phyloP scores from a whole-genome alignment of 371 early-diverging fungal genomes.

The Antonospora locustae region DNA sequence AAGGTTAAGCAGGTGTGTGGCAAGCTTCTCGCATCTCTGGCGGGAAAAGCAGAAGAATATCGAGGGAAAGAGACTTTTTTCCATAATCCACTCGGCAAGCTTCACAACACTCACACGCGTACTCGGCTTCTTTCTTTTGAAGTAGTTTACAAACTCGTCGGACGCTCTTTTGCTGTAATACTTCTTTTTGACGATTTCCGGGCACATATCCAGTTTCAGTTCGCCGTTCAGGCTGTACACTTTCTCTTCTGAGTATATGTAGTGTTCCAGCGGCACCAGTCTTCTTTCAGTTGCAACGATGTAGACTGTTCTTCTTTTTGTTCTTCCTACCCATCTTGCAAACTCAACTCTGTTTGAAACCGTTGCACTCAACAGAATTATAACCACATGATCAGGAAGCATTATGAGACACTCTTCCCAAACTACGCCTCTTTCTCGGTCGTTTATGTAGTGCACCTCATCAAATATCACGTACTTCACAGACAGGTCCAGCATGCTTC shows the following conservation, averaged over 20 bases:
- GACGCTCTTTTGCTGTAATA: background rate
- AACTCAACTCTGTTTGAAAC: slow-evolving; percentile 95
- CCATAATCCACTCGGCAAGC: slow-evolving; percentile 39
- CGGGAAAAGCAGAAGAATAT: slow-evolving; percentile 53
- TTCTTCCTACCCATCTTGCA: slow-evolving; percentile 96
- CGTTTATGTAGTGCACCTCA: slow-evolving; percentile 96
- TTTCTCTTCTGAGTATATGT: slow-evolving; percentile 10
- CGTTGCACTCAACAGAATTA: slow-evolving; percentile 87
- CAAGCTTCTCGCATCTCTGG: slow-evolving; percentile 40
- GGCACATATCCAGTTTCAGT: too few relatives aligned
- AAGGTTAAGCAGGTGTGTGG: slow-evolving; percentile 22
- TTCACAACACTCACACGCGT: slow-evolving; percentile 34
- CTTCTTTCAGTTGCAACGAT: slow-evolving; percentile 85
- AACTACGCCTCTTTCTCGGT: slow-evolving; percentile 85
- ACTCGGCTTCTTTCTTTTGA: slow-evolving; percentile 32
- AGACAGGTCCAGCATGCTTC: slow-evolving; percentile 82
- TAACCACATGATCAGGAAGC: slow-evolving; percentile 60
- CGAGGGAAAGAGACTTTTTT: slow-evolving; percentile 33
- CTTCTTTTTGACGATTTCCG: slow-evolving; percentile 21
- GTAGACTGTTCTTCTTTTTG: slow-evolving; percentile 81
- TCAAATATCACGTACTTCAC: slow-evolving; percentile 98
- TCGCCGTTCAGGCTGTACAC: slow-evolving; percentile 14
- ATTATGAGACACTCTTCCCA: slow-evolving; percentile 99
- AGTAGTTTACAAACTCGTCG: slow-evolving; percentile 5
- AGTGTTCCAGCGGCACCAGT: slow-evolving; percentile 87